phyloP scores from a whole-genome alignment of 2,329 filamentous ascomycete genomes.

The Trichoderma koningii region DNA sequence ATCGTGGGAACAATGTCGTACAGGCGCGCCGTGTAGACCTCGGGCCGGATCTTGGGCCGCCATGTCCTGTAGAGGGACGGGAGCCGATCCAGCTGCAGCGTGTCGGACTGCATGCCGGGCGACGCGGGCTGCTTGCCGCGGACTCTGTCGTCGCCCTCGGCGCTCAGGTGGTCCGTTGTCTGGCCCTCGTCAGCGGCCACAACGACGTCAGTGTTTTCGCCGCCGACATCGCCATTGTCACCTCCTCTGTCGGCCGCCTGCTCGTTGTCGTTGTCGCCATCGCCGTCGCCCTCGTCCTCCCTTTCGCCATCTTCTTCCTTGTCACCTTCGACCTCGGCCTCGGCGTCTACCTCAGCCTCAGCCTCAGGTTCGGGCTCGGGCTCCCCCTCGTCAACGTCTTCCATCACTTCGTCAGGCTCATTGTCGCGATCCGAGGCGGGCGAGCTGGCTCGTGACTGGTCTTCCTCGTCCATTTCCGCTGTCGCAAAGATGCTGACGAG shows the following conservation, averaged over 20 bases:
- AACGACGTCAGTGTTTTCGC: conserved; percentile 41
- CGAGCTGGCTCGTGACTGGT: conserved; percentile 39
- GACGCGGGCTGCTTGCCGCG: conserved; percentile 28
- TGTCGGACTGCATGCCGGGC: conserved; percentile 34
- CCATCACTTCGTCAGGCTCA: conserved; percentile 62
- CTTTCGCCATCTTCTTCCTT: conserved; percentile 47
- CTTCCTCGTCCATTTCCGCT: conserved; percentile 40
- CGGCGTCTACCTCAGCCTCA: conserved; percentile 43
- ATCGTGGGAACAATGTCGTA: conserved; percentile 98
- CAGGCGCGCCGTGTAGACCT: conserved; percentile 74
- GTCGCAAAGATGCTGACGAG: background rate
- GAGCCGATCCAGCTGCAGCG: conserved; percentile 30
- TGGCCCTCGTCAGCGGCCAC: conserved; percentile 33
- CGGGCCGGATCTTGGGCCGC: conserved; percentile 68
- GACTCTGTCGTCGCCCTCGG: conserved; percentile 27
- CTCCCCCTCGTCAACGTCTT: conserved; percentile 48
- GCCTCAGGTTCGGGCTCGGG: conserved; percentile 55
- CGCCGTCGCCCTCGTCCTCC: conserved; percentile 54
- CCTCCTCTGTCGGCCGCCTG: conserved; percentile 33
- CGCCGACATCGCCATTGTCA: conserved; percentile 39
- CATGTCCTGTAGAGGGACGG: conserved; percentile 31
- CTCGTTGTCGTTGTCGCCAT: conserved; percentile 41
- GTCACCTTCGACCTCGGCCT: conserved; percentile 42
- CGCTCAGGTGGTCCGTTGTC: conserved; percentile 16
- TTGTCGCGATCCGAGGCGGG: conserved; percentile 41